Base-by-base conservation (phyloP, 2,329 filamentous ascomycete genomes). In the Botryotinia narcissicola region DNA sequence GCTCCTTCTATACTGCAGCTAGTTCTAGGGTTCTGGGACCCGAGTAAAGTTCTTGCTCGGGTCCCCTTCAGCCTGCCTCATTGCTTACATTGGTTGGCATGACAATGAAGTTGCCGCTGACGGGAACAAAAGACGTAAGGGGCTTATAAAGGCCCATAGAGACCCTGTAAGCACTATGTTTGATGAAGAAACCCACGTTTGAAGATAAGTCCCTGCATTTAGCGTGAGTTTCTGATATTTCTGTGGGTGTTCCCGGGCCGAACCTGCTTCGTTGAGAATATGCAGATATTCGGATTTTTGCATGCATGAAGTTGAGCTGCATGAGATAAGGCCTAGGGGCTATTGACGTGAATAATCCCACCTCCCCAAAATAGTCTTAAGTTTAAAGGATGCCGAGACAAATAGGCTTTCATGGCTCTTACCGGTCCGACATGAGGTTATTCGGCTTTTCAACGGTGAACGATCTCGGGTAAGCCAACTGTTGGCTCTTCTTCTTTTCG, bases 31-130 rank as follows among this genome's bases (percentile, higher is more conserved):
- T 16, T 54, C 37, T 20, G 14, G 25, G 48, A 57, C 66, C 66
- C 48, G 35, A 42, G 48, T 8, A 42, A 32, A 4, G 6, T 5
- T 32, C 18, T 25, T 20, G 40, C 66, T 69, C 66, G 48, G 66
- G 66, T 32, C 48, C 48, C 66, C 9, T 57, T 69, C 66, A 69
- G 66, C n/a, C 66, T 57, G 37, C 25, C 37, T 69, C n/a, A 42
- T 25, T 69, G 66, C 66, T 69, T 69, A 42, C 18, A 29, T 69
- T 69, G 51, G 18, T 69, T 69, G 48, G 48, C 66, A 42, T 18
- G 66, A 42, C 51, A 44, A 69, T 69, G 48, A 69, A 42, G 35
- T 69, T 57, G 18, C 37, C 48, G 35, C 25, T 20, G 35, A 25
- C 66, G 48, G 25, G 14, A 68, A 42, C 9, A 10, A 68, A 57